Evolutionary conservation across 495 filamentous ascomycete species (phyloP), one percentile per base, ranked within the genome.

Genomic region (Talaromyces wortmannii): DNA sequence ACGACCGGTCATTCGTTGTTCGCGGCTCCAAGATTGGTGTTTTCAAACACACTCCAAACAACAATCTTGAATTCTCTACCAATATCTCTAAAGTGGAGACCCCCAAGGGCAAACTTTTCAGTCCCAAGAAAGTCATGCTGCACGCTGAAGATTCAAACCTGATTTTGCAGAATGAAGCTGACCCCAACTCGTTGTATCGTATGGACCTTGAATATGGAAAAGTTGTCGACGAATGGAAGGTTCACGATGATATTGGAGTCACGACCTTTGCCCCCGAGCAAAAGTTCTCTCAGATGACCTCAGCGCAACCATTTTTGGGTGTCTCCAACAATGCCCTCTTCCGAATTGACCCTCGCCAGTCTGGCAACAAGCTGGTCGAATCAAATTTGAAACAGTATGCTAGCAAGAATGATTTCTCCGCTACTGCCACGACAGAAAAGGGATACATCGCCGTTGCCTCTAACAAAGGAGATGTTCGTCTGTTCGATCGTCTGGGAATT

Each of bases 201-300:
- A 97, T 98, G 94, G 94, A 98, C 75, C 75, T 98, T 56, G 95
- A 97, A 63, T 95, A 94, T 63, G 94, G 94, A 53, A 97, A 96
- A 75, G 89, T 98, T n/a, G 90, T 97, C 2, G 95, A 98, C 65
- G 95, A 98, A 69, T 98, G 94, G 94, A 97, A 95, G 61, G 81
- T 98, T n/a, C 92, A 98, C 62, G 92, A 98, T 54, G 90, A 98
- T 71, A 97, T 98, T 55, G 82, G 87, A 0, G 90, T 98, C 50
- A 83, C 87, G 16, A 90, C 85, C 6, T 95, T 97, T 70, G 90
- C 86, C 5, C 94, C 95, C 4, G 92, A 96, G 64, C 59, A 87
- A 84, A 98, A 98, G 83, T 98, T 96, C 62, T 83, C 94, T 4
- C 95, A 98, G 78, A 96, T 96, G 91, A 95, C 91, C 2, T 83